These are phyloP conservation scores for Spongospora subterranea DNA, from an alignment of 208 protist species.

Conservation along the genomic window DNA sequence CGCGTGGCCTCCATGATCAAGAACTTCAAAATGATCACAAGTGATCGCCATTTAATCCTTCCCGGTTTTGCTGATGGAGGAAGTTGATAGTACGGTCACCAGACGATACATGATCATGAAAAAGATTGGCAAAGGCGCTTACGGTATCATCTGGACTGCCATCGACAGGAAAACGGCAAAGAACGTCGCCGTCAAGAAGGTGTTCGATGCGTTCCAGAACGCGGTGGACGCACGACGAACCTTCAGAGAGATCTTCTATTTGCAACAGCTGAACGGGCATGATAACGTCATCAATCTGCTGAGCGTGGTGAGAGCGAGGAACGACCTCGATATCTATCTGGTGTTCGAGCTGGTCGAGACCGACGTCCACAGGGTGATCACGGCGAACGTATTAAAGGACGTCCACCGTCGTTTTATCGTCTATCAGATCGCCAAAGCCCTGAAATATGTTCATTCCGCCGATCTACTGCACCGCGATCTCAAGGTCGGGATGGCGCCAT, in stretches of 20 bases:
- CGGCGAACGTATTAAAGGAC: constrained; percentile 78
- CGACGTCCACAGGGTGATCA: constrained; percentile 80
- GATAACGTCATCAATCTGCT: constrained; percentile 78
- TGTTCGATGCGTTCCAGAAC: constrained; percentile 82
- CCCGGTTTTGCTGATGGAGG: no score
- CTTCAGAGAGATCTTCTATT: constrained; percentile 80
- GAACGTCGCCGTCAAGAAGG: constrained; percentile 80
- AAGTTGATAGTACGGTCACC: constrained; percentile 73
- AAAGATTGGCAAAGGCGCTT: constrained; percentile 76
- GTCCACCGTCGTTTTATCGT: constrained; percentile 79
- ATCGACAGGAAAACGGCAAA: constrained; percentile 68
- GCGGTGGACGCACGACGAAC: constrained; percentile 79
- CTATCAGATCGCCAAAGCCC: constrained; percentile 76
- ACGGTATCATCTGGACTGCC: constrained; percentile 76
- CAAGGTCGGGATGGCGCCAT: constrained; percentile 74
- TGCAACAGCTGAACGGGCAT: constrained; percentile 71
- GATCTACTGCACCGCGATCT: constrained; percentile 89
- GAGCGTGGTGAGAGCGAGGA: constrained; percentile 80
- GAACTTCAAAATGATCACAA: no score
- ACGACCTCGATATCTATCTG: constrained; percentile 81
- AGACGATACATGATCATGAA: constrained; percentile 71
- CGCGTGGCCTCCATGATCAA: no score
- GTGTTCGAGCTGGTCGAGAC: constrained; percentile 82
- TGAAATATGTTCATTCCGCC: constrained; percentile 72
- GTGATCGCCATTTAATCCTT: no score